These are phyloP conservation scores for Arxiozyma slooffiae DNA, from an alignment of 1,139 yeast species.

Conservation along the genomic window DNA sequence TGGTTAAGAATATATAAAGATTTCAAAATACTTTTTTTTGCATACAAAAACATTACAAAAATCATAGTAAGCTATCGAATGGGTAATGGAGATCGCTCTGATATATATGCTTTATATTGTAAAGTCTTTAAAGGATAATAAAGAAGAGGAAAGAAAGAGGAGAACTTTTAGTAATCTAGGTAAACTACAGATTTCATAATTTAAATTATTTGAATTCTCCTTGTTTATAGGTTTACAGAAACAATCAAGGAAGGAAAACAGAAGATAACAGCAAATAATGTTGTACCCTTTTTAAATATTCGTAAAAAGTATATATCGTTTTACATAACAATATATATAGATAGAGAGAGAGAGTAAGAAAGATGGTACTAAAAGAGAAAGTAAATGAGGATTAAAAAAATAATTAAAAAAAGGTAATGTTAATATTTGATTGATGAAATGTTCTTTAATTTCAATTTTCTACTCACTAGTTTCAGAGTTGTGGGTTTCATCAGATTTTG, in stretches of 20 bases:
- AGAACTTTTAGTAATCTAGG: neutral
- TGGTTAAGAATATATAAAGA: neutral
- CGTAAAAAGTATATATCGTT: too few species aligned
- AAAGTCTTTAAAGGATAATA: too few species aligned
- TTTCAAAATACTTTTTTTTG: too few species aligned
- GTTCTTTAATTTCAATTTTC: neutral
- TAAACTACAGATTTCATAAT: too few species aligned
- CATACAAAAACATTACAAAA: too few species aligned
- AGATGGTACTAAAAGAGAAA: neutral
- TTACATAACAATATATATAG: too few species aligned
- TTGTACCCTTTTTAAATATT: too few species aligned
- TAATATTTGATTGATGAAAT: neutral
- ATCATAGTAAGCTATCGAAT: neutral
- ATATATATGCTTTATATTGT: too few species aligned
- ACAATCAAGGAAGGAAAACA: neutral
- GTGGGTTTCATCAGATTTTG: constrained; percentile 15
- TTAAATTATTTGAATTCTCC: too few species aligned
- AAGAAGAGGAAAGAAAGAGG: neutral
- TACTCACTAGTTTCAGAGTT: constrained; percentile 7
- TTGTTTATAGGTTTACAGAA: neutral
- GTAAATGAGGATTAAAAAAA: neutral
- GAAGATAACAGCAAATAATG: neutral
- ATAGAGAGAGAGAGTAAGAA: too few species aligned
- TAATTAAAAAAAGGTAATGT: neutral
- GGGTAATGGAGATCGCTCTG: neutral